Percentiles rank a stretch among this genome's conserved stretches.
Evolutionary conservation across 1,139 yeast species (phyloP).

Genomic region (Kurtzmaniella quercitrusa): DNA sequence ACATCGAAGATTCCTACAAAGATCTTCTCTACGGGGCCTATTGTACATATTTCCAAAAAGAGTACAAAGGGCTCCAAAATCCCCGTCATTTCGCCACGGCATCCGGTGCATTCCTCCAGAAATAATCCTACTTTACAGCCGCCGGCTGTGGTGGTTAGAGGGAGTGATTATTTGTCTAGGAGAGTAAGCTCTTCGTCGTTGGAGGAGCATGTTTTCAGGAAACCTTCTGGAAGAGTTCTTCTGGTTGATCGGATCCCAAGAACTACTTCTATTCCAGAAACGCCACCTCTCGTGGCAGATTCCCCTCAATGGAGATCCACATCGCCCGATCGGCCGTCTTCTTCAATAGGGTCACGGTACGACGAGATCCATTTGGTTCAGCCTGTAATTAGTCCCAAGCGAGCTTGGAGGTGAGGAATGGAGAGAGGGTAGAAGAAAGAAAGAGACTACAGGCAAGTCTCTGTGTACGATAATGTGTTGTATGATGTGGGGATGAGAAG

Average conservation of each 20-base stretch:
- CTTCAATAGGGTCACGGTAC: conserved; percentile 32
- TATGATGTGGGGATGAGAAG: no score
- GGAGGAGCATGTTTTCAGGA: conserved; percentile 1
- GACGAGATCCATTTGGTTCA: conserved; percentile 31
- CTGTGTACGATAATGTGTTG: no score
- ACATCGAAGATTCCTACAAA: conserved; percentile 26
- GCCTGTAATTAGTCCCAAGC: conserved; percentile 21
- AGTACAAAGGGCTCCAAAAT: conserved; percentile 16
- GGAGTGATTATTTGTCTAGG: background rate
- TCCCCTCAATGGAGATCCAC: conserved; percentile 15
- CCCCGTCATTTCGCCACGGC: conserved; percentile 29
- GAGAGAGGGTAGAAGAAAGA: no score
- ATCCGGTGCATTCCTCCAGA: conserved; percentile 24
- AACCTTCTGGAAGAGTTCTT: conserved; percentile 4
- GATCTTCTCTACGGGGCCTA: background rate
- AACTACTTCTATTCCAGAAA: conserved; percentile 8
- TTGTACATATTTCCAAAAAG: background rate
- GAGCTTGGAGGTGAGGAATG: conserved; percentile 22
- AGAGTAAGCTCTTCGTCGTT: background rate
- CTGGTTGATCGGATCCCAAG: conserved; percentile 1
- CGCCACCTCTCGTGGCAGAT: conserved; percentile 3
- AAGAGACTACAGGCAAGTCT: no score
- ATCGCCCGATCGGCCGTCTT: conserved; percentile 32
- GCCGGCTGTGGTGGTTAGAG: conserved; percentile 6
- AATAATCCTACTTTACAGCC: conserved; percentile 7